Evolutionary conservation across 768 basidiomycete species (phyloP).

Genomic region (Lactarius indigo): DNA sequence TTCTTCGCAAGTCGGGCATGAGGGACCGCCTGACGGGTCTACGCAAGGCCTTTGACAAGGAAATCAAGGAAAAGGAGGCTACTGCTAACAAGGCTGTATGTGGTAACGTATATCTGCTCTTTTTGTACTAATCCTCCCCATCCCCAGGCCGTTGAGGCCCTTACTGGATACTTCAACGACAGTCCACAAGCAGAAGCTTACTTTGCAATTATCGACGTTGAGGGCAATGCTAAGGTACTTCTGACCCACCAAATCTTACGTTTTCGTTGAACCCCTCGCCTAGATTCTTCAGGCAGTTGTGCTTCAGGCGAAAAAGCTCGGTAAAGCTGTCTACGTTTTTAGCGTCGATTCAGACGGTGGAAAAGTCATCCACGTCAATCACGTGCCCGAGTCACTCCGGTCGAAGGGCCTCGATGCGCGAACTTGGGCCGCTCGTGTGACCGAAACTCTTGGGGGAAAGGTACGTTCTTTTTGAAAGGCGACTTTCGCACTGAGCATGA

Average conservation of each 20-base stretch:
- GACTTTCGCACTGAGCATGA: background rate
- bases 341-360: slow-evolving; percentile 63
- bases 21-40: slow-evolving; percentile 67
- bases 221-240: slow-evolving; percentile 80
- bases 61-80: slow-evolving; percentile 76
- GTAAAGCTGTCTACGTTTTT: slow-evolving; percentile 87
- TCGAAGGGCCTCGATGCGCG: slow-evolving; percentile 75
- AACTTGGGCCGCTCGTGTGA: slow-evolving; percentile 79
- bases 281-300: slow-evolving; percentile 76
- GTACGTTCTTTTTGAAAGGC: slow-evolving; percentile 38
- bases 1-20: slow-evolving; percentile 75
- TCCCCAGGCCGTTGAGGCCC: slow-evolving; percentile 61
- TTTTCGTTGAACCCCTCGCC: slow-evolving; percentile 12
- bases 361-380: slow-evolving; percentile 88
- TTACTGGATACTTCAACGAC: slow-evolving; percentile 73
- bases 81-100: slow-evolving; percentile 73
- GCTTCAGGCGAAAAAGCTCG: slow-evolving; percentile 72
- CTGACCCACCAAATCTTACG: background rate
- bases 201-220: slow-evolving; percentile 67
- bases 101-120: background rate
- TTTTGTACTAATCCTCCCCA: background rate
- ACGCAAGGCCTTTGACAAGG: slow-evolving; percentile 82
- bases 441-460: slow-evolving; percentile 86
- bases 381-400: slow-evolving; percentile 61
- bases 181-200: slow-evolving; percentile 69